Evolutionary conservation across 257 asterid species (phyloP).

Genomic region (Ocimum tenuiflorum): DNA sequence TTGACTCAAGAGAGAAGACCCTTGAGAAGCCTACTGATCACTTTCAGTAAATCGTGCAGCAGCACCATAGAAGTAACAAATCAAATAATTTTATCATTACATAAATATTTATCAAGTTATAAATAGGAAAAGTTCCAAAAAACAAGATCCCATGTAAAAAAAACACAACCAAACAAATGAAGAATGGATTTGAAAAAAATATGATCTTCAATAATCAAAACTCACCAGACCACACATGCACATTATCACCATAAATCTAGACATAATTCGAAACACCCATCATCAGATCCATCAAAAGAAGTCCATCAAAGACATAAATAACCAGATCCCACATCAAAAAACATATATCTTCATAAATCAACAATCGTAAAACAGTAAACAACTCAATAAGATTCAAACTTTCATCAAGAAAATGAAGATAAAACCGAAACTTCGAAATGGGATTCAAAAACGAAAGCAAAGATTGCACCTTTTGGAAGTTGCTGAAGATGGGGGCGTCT

Average conservation of each 20-base stretch:
- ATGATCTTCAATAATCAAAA: neutral
- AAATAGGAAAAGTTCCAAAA: neutral
- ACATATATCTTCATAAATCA: constrained; percentile 1
- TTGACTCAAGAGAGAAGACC: neutral
- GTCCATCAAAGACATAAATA: neutral
- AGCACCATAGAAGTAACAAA: neutral
- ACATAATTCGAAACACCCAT: constrained; percentile 21
- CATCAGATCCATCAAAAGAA: constrained; percentile 21
- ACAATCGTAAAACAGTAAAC: neutral
- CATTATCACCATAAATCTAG: neutral
- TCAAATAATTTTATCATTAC: neutral
- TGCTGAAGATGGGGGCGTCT: neutral
- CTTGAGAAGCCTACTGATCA: neutral
- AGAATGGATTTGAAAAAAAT: neutral
- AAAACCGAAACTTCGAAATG: neutral
- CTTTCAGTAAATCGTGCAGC: neutral
- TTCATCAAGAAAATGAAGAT: neutral
- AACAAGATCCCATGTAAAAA: neutral
- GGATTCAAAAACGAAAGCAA: neutral
- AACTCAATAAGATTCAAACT: constrained; percentile 12
- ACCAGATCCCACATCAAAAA: constrained; percentile 14
- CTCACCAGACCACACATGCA: neutral
- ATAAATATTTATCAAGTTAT: neutral
- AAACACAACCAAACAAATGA: neutral
- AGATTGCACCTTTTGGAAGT: neutral